Percentiles rank a stretch among this genome's conserved stretches.
phyloP scores from a whole-genome alignment of 2,329 filamentous ascomycete species.

The Onygena corvina region DNA sequence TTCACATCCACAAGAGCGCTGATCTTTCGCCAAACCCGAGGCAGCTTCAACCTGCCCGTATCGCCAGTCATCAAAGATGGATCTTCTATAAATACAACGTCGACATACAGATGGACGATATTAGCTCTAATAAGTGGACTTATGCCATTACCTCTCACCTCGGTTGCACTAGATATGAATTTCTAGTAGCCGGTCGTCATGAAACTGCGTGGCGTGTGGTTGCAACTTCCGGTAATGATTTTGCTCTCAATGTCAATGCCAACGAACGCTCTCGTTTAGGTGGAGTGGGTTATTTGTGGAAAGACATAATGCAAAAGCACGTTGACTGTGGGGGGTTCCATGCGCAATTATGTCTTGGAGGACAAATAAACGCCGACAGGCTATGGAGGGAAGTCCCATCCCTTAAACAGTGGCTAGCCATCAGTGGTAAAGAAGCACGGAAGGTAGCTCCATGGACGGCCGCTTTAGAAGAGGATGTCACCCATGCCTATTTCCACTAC shows the following conservation, averaged over 20 bases:
- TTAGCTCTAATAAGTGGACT: constrained; percentile 72
- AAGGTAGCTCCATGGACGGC: constrained; percentile 88
- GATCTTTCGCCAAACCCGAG: constrained; percentile 88
- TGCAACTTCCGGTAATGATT: constrained; percentile 92
- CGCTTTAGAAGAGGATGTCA: constrained; percentile 86
- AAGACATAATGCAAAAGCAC: constrained; percentile 95
- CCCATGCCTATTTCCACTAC: constrained; percentile 96
- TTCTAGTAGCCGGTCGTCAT: constrained; percentile 77
- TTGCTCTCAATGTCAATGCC: constrained; percentile 73
- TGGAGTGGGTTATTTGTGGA: constrained; percentile 95
- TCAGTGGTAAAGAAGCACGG: constrained; percentile 83
- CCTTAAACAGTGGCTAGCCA: constrained; percentile 87
- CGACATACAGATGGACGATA: constrained; percentile 77
- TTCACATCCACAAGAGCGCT: constrained; percentile 81
- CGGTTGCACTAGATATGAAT: constrained; percentile 96
- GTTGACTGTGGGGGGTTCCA: constrained; percentile 94
- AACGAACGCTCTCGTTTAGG: constrained; percentile 77
- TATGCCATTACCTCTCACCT: constrained; percentile 95
- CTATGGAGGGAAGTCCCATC: constrained; percentile 93
- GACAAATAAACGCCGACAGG: constrained; percentile 90
- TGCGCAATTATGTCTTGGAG: constrained; percentile 78
- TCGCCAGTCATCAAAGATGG: constrained; percentile 86
- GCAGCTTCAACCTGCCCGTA: constrained; percentile 68
- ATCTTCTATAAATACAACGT: constrained; percentile 92
- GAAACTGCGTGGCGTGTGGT: constrained; percentile 94